phyloP scores from a whole-genome alignment of 1,284 basidiomycete species.

The Fereydounia khargensis region DNA sequence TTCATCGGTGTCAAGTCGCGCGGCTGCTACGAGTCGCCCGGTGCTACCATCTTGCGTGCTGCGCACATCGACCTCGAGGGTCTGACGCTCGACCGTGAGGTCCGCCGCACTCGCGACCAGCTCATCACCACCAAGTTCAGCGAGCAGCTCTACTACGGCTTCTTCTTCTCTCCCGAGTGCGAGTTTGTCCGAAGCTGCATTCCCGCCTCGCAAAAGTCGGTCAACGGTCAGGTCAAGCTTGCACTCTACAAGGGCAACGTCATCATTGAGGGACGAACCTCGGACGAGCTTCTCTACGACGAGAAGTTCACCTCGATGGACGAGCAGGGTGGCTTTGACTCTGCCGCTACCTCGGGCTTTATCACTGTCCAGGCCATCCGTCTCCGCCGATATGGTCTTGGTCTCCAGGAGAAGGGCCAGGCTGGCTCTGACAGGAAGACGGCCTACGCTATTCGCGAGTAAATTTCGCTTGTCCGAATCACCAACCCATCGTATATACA shows the following conservation, averaged over 20 bases:
- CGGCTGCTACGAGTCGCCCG: conserved; percentile 97
- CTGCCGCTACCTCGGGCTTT: conserved; percentile 52
- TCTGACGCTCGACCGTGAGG: conserved; percentile 93
- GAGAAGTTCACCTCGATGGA: conserved; percentile 98
- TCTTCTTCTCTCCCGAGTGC: conserved; percentile 94
- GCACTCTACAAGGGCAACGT: conserved; percentile 97
- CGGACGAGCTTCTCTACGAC: conserved; percentile 87
- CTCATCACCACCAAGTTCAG: conserved; percentile 88
- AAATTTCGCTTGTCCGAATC: too few relatives aligned
- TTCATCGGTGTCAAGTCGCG: conserved; percentile 99
- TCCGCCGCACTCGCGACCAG: conserved; percentile 88
- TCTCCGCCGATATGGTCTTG: conserved; percentile 50
- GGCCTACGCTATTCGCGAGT: conserved; percentile 47
- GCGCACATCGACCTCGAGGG: conserved; percentile 97
- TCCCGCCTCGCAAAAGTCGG: conserved; percentile 89
- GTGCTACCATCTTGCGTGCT: conserved; percentile 88
- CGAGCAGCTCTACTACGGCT: conserved; percentile 88
- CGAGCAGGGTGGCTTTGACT: conserved; percentile 91
- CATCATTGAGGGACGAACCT: conserved; percentile 85
- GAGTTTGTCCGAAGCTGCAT: conserved; percentile 74
- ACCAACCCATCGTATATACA: too few relatives aligned
- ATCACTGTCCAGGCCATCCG: conserved; percentile 55
- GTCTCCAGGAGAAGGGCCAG: conserved; percentile 41
- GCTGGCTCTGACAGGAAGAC: conserved; percentile 41
- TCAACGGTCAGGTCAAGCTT: conserved; percentile 86